Base-by-base conservation (phyloP, 2,329 filamentous ascomycete species). In the Elsinoe necatrix region DNA sequence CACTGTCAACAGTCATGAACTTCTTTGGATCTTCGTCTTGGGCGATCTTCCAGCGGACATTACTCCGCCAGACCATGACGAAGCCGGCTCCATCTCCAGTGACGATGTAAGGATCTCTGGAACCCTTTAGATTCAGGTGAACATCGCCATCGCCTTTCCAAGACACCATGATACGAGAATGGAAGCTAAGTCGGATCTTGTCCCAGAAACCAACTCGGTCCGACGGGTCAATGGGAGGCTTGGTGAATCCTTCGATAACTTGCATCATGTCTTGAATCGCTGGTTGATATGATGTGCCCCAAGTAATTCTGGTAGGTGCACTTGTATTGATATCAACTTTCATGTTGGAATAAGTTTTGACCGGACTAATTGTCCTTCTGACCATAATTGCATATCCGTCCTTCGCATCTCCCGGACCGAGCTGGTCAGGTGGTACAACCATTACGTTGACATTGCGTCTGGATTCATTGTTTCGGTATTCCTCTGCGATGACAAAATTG, bases 221-320 rank as follows among this genome's bases (percentile, higher is more conserved):
- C 0, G 93, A 97, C 1, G 88, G 86, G 69, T 98, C 95, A 25
- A 96, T 78, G 61, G 92, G 91, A 6, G 92, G 89, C 68, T 98
- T 98, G 0, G 92, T 96, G 69, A 98, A 97, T 1, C 88, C 92
- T 71, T 98, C 93, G 60, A 98, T 87, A 23, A 91, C 91, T 81
- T 97, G 96, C 93, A 98, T 98, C 87, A 97, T 95, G 67, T 98
- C 95, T 69, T 98, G 93, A 50, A 98, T 92, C 1, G 92, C 92
- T 25, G 95, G 93, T 67, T 98, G 95, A 66, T 97, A 98, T 1
- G 91, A 95, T 45, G 93, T 91, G 6, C 91, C 91, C 95, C 93
- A 98, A 0, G 92, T 96, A 55, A 98, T 92, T 43, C 88, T 84
- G 0, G 93, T 98, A 1, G 95, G 89, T 58, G 92, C 82, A 55